These are phyloP conservation scores for Gentiana macrophylla DNA, from an alignment of 257 asterid species.

Conservation along the genomic window DNA sequence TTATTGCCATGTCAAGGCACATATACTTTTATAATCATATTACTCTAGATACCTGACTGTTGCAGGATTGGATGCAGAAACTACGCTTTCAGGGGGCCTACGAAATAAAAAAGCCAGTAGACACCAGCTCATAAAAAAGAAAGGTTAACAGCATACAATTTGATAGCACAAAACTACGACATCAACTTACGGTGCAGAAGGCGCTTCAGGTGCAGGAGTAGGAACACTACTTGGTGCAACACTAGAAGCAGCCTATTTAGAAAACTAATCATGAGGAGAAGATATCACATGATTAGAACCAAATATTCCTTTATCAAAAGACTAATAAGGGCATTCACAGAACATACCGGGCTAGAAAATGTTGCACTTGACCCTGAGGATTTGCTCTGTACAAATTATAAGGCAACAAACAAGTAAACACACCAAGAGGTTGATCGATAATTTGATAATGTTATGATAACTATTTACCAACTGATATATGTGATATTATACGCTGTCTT, in stretches of 20 bases:
- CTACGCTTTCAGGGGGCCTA: conserved; percentile 35
- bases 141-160: background rate
- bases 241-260: conserved; percentile 42
- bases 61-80: conserved; percentile 34
- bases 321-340: conserved; percentile 4
- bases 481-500: background rate
- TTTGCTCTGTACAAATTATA: conserved; percentile 44
- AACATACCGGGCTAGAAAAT: conserved; percentile 50
- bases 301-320: background rate
- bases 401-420: background rate
- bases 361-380: conserved; percentile 45
- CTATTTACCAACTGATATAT: background rate
- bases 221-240: conserved; percentile 33
- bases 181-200: conserved; percentile 38
- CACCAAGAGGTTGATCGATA: background rate
- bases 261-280: conserved; percentile 8
- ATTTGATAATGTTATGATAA: background rate
- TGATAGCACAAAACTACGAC: background rate
- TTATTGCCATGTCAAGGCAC: too few relatives aligned
- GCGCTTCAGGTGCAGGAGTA: conserved; percentile 39
- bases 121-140: background rate
- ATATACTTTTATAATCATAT: too few relatives aligned
- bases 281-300: conserved; percentile 11
- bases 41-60: conserved; percentile 27
- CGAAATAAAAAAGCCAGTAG: conserved; percentile 9